Base-by-base conservation (phyloP, 1,139 yeast species). In the Hemisphaericaspora xylofermentans region DNA sequence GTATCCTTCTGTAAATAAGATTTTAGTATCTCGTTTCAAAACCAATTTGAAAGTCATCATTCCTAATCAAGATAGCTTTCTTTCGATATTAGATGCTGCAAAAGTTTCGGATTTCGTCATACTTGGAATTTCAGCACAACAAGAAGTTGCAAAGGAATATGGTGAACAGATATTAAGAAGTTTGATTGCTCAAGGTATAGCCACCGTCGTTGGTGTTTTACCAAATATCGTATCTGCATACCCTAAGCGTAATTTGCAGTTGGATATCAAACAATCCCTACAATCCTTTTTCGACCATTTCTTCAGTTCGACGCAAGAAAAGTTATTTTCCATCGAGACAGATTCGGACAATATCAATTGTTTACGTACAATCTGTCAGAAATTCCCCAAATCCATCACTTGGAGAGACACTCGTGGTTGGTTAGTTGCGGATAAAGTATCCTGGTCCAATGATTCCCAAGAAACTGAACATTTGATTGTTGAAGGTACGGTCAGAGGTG, bases 381-480 rank as follows among this genome's bases (percentile, higher is more conserved):
- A 83, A 61, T 78, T 82, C 55, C 98, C 98, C 22, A 84, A 83
- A 58, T 81, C 88, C 2, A 72, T 94, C 33, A 76, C 78, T 29
- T 94, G 98, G 98, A 82, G 98, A 66, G 98, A 93, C 53, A 68
- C 82, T 19, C 75, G 98, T 58, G 94, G 96, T 7, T 94, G 91
- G 66, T 43, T 93, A 47, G 74, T 93, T 15, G 94, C 95, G 1
- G 95, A 88, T 51, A 55, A 63, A 2, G 71, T 81, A 1, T 61
- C 64, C 28, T 83, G 78, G 72, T 61, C 66, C n/a, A 54, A 58
- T 21, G 61, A 59, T 41, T 55, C 57, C 17, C 61, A 62, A 6
- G 53, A 55, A 22, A 10, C 6, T 7, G 40, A 30, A 4, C 32
- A 27, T 25, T 58, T 89, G 29, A 78, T 78, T 3, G 76, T 91